Conservation (phyloP, 805 yeast species). For the Wickerhamiella australiensis region DNA sequence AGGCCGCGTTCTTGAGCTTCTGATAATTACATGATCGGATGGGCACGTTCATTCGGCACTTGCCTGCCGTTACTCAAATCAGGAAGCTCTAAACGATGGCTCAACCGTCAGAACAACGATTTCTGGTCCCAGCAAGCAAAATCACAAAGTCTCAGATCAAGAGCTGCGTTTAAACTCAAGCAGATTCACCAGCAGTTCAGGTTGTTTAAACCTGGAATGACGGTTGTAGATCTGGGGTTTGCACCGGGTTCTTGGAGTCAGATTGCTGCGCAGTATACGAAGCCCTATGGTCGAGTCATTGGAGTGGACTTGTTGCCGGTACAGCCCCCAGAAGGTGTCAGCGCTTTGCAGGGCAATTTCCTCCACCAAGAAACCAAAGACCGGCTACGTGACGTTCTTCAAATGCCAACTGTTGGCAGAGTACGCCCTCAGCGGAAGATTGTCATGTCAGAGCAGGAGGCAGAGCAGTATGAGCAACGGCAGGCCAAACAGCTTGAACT, state of each 20-base stretch:
- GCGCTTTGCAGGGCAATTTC: constrained; percentile 80
- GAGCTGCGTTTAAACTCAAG: constrained; percentile 83
- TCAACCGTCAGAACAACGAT: constrained; percentile 57
- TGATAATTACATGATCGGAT: not conserved
- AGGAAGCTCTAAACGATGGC: constrained; percentile 51
- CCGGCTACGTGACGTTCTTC: constrained; percentile 24
- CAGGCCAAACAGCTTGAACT: not conserved
- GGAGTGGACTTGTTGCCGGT: constrained; percentile 77
- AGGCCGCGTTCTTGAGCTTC: not conserved
- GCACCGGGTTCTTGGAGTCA: constrained; percentile 97
- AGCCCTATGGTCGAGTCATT: constrained; percentile 43
- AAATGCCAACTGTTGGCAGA: constrained; percentile 23
- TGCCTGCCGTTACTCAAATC: not conserved
- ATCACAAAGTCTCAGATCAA: constrained; percentile 48
- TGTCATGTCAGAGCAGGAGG: not conserved
- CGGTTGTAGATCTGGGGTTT: constrained; percentile 72
- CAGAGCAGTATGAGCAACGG: not conserved
- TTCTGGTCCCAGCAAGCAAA: constrained; percentile 55
- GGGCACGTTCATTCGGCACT: not conserved
- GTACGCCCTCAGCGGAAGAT: constrained; percentile 9
- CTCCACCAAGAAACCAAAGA: constrained; percentile 37
- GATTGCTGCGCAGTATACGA: constrained; percentile 49
- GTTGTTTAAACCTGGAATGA: constrained; percentile 43
- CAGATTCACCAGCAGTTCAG: constrained; percentile 58
- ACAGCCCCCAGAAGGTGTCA: constrained; percentile 69